Evolutionary conservation across 2,329 filamentous ascomycete genomes (phyloP), one percentile per base, ranked within the genome.

Genomic region (Aureobasidium sp.): DNA sequence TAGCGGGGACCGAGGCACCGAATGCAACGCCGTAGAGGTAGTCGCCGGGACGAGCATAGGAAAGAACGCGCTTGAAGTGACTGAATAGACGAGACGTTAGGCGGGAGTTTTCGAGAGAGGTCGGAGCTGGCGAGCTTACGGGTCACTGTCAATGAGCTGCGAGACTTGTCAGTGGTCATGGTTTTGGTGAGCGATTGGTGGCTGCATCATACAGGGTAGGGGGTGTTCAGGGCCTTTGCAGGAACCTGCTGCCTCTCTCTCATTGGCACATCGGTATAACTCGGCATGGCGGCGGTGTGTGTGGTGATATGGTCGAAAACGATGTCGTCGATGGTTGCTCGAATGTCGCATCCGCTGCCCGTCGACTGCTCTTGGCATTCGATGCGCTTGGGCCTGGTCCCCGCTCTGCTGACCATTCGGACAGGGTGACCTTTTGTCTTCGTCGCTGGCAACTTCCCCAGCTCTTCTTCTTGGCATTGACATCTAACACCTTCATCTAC

Each of bases 111-210:
- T 59, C 62, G 62, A 51, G 58, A 60, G 48, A 3, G 58, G 30
- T 54, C 55, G 54, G 47, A 62, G 57, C 21, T 53, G 39, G 67
- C 61, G n/a, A 62, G 61, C 87, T 74, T 92, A 97, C 92, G 94
- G 94, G 78, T 99, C 94, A 80, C 90, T 95, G 81, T 99, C 94
- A 78, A 99, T 97, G 79, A 97, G 89, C 94, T 99, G 78, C 54
- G 58, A 58, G 32, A 44, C 42, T 66, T 73, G 70, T 65, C 62
- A 66, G 66, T 67, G 7, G 10, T 39, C n/a, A n/a, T n/a, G n/a
- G n/a, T n/a, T n/a, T n/a, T n/a, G n/a, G n/a, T n/a, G 47, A 51
- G 34, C 48, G 29, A 62, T 49, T 45, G 67, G 61, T 14, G 6
- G 13, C 11, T 66, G 64, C 61, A 80, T 44, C 90, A 72, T 80